Evolutionary conservation across 2,329 filamentous ascomycete species (phyloP), one percentile per base, ranked within the genome.

Genomic region (Diaporthe citrichinensis): DNA sequence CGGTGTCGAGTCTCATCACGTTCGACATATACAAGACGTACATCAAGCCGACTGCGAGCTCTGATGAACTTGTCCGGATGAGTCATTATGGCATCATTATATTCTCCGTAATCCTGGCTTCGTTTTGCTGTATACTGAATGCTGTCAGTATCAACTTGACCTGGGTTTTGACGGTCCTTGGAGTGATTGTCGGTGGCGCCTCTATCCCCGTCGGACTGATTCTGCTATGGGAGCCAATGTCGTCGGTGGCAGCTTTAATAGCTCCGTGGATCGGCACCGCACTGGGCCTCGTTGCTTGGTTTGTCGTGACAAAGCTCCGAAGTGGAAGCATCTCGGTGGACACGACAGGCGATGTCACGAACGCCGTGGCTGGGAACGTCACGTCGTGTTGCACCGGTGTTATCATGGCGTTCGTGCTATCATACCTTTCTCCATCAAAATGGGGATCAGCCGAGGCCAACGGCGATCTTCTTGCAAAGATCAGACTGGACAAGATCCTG

Each of bases 11-110:
- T 5, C 75, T 86, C 3, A 78, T 84, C 39, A 84, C 84, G 0
- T 86, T 85, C 76, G 84, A 86, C 67, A 77, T 86, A 25, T 86
- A 85, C 78, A 83, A 83, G 69, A 81, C 82, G 15, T 86, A 85
- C 71, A 78, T 85, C 62, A 83, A 82, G 73, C 82, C 82, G 14
- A 78, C 57, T 4, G 82, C 83, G 4, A 82, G 79, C 10, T 81
- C 81, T 10, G 74, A 75, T 3, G 75, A 83, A 76, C 79, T 85
- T 12, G 80, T 85, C 1, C 76, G 78, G 17, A 78, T 84, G 51
- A 82, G 82, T 6, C 82, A 84, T 65, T 80, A 79, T 67, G 80
- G 81, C 6, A 84, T 84, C 72, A 75, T 84, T 5, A 74, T 81
- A 14, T 84, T 82, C 71, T 81, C 81, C 2, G 76, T 84, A 2